Conservation (phyloP, 1,139 yeast species). For the Ogataea hybrid region DNA sequence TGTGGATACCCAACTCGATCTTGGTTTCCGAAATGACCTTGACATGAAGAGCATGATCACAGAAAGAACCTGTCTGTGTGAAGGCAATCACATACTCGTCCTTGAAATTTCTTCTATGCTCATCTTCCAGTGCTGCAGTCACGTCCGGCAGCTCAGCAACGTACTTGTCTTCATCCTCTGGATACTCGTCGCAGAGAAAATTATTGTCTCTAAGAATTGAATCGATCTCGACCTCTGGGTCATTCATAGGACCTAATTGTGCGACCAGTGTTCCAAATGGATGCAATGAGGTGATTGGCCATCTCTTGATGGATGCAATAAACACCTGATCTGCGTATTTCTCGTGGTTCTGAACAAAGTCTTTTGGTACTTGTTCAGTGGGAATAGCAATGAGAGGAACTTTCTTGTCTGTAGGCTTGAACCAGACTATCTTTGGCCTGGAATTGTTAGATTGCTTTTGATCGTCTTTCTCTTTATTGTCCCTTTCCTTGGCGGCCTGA, state of each 20-base stretch:
- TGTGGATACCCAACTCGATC: constrained; percentile 76
- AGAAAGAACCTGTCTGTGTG: constrained; percentile 54
- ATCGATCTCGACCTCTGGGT: constrained; percentile 76
- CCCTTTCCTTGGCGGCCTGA: constrained; percentile 86
- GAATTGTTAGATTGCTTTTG: constrained; percentile 27
- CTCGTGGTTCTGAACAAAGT: constrained; percentile 91
- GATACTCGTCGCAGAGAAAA: constrained; percentile 83
- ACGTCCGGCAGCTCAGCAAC: constrained; percentile 31
- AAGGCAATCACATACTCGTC: constrained; percentile 68
- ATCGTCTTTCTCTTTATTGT: constrained; percentile 50
- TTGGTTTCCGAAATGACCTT: constrained; percentile 56
- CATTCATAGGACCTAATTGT: constrained; percentile 80
- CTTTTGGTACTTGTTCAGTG: constrained; percentile 96
- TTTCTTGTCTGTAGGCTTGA: constrained; percentile 95
- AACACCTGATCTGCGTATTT: constrained; percentile 77
- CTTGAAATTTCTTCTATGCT: constrained; percentile 54
- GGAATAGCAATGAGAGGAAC: constrained; percentile 98
- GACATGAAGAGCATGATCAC: constrained; percentile 81
- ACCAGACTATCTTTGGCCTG: constrained; percentile 96
- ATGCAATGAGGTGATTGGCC: constrained; percentile 98
- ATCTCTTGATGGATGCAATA: constrained; percentile 93
- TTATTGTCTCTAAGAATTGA: constrained; percentile 91
- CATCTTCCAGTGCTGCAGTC: constrained; percentile 31
- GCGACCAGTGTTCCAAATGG: constrained; percentile 95
- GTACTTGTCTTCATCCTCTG: constrained; percentile 40